These are phyloP conservation scores for Diaporthe ilicicola DNA, from an alignment of 2,329 filamentous ascomycete species.

Conservation along the genomic window DNA sequence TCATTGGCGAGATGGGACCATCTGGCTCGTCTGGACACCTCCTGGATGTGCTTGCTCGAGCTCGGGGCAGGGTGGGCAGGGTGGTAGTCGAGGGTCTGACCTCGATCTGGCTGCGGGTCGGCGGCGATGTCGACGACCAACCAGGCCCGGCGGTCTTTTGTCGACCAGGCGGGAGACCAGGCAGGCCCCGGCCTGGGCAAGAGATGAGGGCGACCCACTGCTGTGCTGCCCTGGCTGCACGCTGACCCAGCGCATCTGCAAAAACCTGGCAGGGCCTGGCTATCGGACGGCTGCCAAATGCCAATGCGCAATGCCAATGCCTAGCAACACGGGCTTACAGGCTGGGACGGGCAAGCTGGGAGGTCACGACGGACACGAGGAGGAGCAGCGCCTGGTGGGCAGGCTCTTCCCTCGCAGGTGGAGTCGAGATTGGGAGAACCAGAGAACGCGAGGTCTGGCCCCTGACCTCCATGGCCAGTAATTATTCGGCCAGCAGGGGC, in stretches of 20 bases:
- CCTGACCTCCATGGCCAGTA: conserved; percentile 24
- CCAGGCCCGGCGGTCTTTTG: conserved; percentile 16
- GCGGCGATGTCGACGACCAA: conserved; percentile 23
- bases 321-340: background rate
- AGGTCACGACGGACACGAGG: background rate
- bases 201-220: conserved; percentile 12
- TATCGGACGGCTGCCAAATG: too few species aligned
- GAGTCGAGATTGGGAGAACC: conserved; percentile 28
- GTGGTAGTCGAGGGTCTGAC: conserved; percentile 11
- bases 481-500: conserved; percentile 26
- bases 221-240: background rate
- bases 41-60: conserved; percentile 31
- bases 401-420: background rate
- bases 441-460: conserved; percentile 28
- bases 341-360: background rate
- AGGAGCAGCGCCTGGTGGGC: background rate
- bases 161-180: conserved; percentile 24
- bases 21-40: conserved; percentile 28
- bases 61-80: conserved; percentile 1
- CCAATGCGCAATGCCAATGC: too few species aligned
- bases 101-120: conserved; percentile 27
- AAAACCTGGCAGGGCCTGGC: conserved; percentile 1
- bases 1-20: conserved; percentile 34
- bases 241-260: too few species aligned
- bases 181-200: conserved; percentile 16